Base-by-base conservation (phyloP, 129 eudicot species). In the Artemisia annua region DNA sequence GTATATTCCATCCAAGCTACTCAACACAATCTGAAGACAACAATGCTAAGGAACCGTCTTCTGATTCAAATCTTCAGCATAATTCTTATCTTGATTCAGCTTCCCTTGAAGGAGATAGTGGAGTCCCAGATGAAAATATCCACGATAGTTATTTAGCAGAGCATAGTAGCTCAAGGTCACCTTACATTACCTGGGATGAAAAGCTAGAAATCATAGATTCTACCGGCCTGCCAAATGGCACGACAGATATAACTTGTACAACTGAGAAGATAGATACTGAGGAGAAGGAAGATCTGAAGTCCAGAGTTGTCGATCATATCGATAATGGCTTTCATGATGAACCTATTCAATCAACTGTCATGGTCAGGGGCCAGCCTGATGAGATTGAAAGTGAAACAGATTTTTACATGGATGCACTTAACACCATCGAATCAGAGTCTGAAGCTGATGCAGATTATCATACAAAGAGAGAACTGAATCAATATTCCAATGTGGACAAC, bases 311-410 rank as follows among this genome's bases (percentile, higher is more conserved):
- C 24, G 70, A 65, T 30, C 66, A 62, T 28, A 75, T 66, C 46
- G 78, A 62, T 67, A 73, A 61, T 32, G 81, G 65, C 24, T 71
- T 78, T 75, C 71, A 70, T 48, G 63, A 58, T 72, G 85, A 79
- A 68, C 73, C 55, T 63, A 12, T 50, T 52, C 67, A 67, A 66
- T 30, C 79, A 18, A 57, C 71, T 19, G 80, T 77, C 32, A 26
- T 72, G 19, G 66, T 68, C 55, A 81, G 74, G 44, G 80, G 68
- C 39, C 83, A 79, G 62, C 81, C 65, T 69, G 96, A 87, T 78
- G 97, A 88, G 39, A 67, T 85, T 67, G 96, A 95, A 66, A 95
- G 99, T 28, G 97, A 91, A 84, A 80, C 96, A 11, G 97, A 91
- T 69, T 75, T 76, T 81, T 90, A 70, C 78, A 67, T 88, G 86